phyloP scores from a whole-genome alignment of 768 basidiomycete genomes.

The Cystobasidiopsis lactophilus region DNA sequence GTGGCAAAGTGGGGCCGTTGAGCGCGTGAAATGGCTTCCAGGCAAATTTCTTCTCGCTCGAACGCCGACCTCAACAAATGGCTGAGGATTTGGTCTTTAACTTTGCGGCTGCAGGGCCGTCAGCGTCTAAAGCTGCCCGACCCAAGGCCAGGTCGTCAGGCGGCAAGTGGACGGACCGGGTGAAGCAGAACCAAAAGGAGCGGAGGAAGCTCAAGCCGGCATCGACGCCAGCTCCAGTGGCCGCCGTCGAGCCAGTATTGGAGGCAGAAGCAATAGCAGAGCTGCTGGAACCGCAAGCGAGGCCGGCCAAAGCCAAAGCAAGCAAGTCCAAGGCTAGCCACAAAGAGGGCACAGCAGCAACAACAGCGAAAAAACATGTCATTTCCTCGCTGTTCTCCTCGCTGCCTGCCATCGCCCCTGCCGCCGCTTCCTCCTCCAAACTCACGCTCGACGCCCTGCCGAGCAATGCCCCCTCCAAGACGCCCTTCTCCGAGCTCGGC shows the following conservation, averaged over 20 bases:
- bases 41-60: too few relatives aligned
- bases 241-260: neutral
- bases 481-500: neutral
- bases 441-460: neutral
- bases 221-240: neutral
- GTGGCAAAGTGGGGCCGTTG: too few relatives aligned
- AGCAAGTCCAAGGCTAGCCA: neutral
- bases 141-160: neutral
- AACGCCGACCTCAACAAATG: too few relatives aligned
- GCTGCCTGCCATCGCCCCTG: neutral
- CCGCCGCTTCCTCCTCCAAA: neutral
- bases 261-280: neutral
- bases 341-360: neutral
- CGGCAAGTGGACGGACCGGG: neutral
- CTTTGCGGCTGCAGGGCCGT: neutral
- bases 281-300: neutral
- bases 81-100: neutral
- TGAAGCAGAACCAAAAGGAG: neutral
- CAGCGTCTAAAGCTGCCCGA: neutral
- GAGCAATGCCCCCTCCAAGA: neutral
- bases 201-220: neutral
- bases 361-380: neutral
- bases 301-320: neutral
- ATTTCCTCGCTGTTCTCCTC: conserved; percentile 12
- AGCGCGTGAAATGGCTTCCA: too few relatives aligned